Percentiles rank a stretch among this genome's conserved stretches.
Evolutionary conservation across 345 rosid species (phyloP).

Genomic region (Gossypium australe): DNA sequence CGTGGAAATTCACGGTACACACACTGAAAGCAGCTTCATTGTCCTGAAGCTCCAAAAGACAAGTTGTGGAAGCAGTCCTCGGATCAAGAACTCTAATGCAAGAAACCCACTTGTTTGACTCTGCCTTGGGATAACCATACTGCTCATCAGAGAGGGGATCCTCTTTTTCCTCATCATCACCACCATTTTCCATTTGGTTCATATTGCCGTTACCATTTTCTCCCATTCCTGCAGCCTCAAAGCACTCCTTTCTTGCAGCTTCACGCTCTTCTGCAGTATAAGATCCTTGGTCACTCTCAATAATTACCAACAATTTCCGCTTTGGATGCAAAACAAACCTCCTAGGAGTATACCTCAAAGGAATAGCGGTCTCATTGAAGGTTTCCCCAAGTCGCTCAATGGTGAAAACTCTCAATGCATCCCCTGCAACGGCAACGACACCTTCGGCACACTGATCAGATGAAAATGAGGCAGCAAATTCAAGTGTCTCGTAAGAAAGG

Average conservation of each 20-base stretch:
- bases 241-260: conserved; percentile 84
- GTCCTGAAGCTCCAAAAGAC: conserved; percentile 95
- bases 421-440: conserved; percentile 94
- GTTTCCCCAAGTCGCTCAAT: conserved; percentile 94
- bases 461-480: conserved; percentile 92
- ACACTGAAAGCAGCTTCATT: conserved; percentile 93
- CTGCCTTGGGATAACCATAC: conserved; percentile 94
- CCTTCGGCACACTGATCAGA: conserved; percentile 99
- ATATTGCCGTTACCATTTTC: conserved; percentile 62
- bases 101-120: conserved; percentile 91
- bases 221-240: conserved; percentile 76
- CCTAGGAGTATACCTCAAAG: conserved; percentile 93
- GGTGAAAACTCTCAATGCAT: conserved; percentile 90
- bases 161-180: conserved; percentile 76
- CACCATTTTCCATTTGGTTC: conserved; percentile 75
- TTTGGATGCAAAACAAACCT: conserved; percentile 86
- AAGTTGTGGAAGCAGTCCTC: conserved; percentile 67
- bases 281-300: conserved; percentile 98
- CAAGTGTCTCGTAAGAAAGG: conserved; percentile 92
- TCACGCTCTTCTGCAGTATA: conserved; percentile 94
- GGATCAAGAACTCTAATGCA: conserved; percentile 97
- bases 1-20: conserved; percentile 92
- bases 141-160: conserved; percentile 93
- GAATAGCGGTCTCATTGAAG: conserved; percentile 83
- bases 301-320: conserved; percentile 66